Conservation (phyloP, 495 filamentous ascomycete species). For the Aspergillus baeticus region DNA sequence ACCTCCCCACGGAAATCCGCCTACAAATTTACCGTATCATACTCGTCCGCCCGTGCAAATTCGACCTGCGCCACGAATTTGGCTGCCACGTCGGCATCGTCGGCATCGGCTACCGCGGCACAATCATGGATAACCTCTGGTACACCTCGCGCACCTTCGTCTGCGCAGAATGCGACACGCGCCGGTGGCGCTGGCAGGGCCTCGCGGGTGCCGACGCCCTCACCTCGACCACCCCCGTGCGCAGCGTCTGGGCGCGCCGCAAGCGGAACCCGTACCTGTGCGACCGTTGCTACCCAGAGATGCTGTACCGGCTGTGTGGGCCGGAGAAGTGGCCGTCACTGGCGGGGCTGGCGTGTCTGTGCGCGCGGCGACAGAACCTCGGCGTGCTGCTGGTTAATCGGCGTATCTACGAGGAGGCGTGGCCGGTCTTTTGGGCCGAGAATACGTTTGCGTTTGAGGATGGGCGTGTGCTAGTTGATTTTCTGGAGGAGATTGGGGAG, state of each 20-base stretch:
- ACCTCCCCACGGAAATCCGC: conserved; percentile 17
- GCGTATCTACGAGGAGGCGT: conserved; percentile 24
- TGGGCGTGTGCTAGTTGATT: conserved; percentile 14
- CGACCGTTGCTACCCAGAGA: conserved; percentile 22
- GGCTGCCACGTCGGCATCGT: conserved; percentile 1
- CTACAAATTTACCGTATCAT: conserved; percentile 17
- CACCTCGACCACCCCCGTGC: conserved; percentile 13
- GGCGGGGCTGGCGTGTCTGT: conserved; percentile 21
- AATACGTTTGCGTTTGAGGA: conserved; percentile 30
- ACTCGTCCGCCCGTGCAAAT: conserved; percentile 30
- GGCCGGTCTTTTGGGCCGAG: conserved; percentile 27
- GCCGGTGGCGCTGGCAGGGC: neutral
- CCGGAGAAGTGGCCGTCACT: neutral
- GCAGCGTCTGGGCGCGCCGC: conserved; percentile 22
- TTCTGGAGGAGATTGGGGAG: conserved; percentile 16
- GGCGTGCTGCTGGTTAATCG: conserved; percentile 22
- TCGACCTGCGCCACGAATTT: conserved; percentile 11
- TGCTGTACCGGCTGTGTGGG: neutral
- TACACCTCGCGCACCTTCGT: neutral
- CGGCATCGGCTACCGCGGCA: neutral
- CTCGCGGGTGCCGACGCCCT: neutral
- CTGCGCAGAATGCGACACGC: neutral
- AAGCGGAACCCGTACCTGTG: conserved; percentile 23
- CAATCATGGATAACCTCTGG: neutral
- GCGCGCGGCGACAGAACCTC: conserved; percentile 18